These are phyloP conservation scores for Ulota crispa DNA, from an alignment of 225 moss, liverwort and hornwort species.

Conservation along the genomic window DNA sequence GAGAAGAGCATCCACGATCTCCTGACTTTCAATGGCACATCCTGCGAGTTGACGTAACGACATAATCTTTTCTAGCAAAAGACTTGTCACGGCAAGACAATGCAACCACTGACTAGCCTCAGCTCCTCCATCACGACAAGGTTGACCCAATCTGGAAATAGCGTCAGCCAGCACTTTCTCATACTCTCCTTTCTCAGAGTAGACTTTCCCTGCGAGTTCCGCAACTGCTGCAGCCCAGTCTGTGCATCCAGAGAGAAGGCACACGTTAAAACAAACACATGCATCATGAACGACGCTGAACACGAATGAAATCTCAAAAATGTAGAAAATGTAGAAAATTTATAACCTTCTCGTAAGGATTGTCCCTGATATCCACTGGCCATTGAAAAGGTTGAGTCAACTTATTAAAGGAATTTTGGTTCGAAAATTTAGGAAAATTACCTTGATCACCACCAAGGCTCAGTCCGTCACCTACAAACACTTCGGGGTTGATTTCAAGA, in stretches of 20 bases:
- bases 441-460: conserved; percentile 92
- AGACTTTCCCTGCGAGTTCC: conserved; percentile 72
- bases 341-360: not conserved
- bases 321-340: not conserved
- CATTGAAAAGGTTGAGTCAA: conserved; percentile 2
- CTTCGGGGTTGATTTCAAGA: conserved; percentile 45
- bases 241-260: conserved; percentile 30
- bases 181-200: conserved; percentile 86
- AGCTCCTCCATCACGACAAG: conserved; percentile 97
- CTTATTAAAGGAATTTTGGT: not conserved
- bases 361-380: not conserved
- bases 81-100: conserved; percentile 79
- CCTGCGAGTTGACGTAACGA: conserved; percentile 69
- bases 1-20: conserved; percentile 79
- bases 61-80: conserved; percentile 67
- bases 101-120: conserved; percentile 89
- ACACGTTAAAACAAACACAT: conserved; percentile 6
- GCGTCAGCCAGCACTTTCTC: conserved; percentile 72
- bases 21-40: conserved; percentile 74
- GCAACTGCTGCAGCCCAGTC: conserved; percentile 88
- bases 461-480: conserved; percentile 77
- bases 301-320: conserved; percentile 5
- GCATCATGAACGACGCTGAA: not conserved
- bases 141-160: conserved; percentile 71
- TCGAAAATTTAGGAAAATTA: conserved; percentile 16